Evolutionary conservation across 768 basidiomycete genomes (phyloP).

Genomic region (Myochromella boudieri): DNA sequence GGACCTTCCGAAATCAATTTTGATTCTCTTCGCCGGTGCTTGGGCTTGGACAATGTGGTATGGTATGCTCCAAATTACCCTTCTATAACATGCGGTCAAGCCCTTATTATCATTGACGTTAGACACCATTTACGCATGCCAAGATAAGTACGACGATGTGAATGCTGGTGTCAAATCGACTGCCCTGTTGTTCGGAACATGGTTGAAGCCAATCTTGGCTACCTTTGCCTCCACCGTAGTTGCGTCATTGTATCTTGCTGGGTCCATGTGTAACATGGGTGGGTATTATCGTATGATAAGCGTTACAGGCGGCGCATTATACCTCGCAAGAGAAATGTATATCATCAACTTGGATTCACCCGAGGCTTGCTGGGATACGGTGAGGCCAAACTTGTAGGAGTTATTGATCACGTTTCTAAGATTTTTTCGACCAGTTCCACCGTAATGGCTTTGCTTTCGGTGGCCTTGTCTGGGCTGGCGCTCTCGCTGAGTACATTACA

Average conservation of each 20-base stretch:
- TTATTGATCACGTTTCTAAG: background rate
- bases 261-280: conserved; percentile 25
- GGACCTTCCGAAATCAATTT: background rate
- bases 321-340: conserved; percentile 12
- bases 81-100: background rate
- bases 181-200: conserved; percentile 54
- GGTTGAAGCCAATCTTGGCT: conserved; percentile 42
- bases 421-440: conserved; percentile 1
- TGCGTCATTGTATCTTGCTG: conserved; percentile 22
- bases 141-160: conserved; percentile 57
- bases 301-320: conserved; percentile 6
- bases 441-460: conserved; percentile 13
- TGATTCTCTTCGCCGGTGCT: conserved; percentile 3
- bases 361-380: conserved; percentile 12
- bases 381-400: background rate
- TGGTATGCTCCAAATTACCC: conserved; percentile 5
- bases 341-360: conserved; percentile 13
- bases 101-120: background rate
- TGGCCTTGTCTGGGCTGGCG: conserved; percentile 6
- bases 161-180: conserved; percentile 61
- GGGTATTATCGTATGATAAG: conserved; percentile 5
- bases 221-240: conserved; percentile 32
- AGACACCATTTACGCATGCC: conserved; percentile 63
- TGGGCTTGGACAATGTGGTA: conserved; percentile 18
- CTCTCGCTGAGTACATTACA: conserved; percentile 4